These are phyloP conservation scores for Teunomyces cretensis DNA, from an alignment of 805 yeast species.

Conservation along the genomic window DNA sequence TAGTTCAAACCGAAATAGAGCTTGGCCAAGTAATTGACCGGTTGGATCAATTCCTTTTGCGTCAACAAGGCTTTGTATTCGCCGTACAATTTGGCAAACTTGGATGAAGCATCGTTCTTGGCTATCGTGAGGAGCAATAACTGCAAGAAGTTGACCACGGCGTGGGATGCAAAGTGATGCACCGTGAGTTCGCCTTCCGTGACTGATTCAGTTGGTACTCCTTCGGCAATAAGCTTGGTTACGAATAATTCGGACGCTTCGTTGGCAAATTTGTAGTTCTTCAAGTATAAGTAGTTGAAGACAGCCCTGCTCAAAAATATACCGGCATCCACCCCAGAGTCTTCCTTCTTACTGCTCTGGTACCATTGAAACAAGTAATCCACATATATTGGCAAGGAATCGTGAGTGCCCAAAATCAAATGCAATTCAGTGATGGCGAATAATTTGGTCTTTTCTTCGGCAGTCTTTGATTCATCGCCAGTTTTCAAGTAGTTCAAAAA, in stretches of 20 bases:
- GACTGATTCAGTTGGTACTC: conserved; percentile 9
- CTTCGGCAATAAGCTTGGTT: conserved; percentile 9
- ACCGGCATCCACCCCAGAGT: conserved; percentile 32
- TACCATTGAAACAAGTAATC: conserved; percentile 49
- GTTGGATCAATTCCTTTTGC: conserved; percentile 37
- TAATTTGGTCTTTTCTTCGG: conserved; percentile 35
- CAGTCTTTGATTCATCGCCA: conserved; percentile 12
- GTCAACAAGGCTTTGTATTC: conserved; percentile 45
- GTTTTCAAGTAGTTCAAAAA: conserved; percentile 41
- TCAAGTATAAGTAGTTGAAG: conserved; percentile 68
- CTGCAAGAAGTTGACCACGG: conserved; percentile 67
- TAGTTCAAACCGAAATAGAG: conserved; percentile 57
- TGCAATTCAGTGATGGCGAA: conserved; percentile 72
- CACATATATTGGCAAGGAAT: conserved; percentile 40
- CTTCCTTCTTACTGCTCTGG: conserved; percentile 17
- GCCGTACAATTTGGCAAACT: conserved; percentile 52
- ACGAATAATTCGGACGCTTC: conserved; percentile 28
- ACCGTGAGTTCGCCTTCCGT: conserved; percentile 27
- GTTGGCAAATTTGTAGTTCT: conserved; percentile 61
- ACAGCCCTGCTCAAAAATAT: conserved; percentile 56
- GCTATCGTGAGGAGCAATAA: conserved; percentile 59
- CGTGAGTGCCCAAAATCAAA: conserved; percentile 63
- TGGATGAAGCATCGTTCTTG: conserved; percentile 32
- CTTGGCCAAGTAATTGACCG: conserved; percentile 59
- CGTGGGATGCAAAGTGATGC: conserved; percentile 36